A percentile compares a stretch with the other conserved stretches of the same genome.
These are phyloP conservation scores for Pythium oligandrum DNA, from an alignment of 352 stramenopile species.

Conservation along the genomic window DNA sequence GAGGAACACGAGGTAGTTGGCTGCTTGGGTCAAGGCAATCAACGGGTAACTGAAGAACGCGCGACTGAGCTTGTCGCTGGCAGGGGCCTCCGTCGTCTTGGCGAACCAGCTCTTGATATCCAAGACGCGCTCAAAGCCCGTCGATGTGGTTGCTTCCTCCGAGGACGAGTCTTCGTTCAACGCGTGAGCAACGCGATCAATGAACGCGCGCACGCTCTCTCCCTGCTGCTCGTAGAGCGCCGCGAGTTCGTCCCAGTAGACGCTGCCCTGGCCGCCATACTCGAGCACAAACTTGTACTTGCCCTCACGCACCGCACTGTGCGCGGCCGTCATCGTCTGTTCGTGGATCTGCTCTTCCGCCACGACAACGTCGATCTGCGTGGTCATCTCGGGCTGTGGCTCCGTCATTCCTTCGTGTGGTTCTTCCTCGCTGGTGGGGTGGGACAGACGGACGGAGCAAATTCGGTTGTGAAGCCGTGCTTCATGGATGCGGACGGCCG, in stretches of 20 bases:
- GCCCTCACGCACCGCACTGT: constrained; percentile 4
- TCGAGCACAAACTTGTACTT: constrained; percentile 35
- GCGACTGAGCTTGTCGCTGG: constrained; percentile 21
- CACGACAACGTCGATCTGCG: not conserved
- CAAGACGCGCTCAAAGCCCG: constrained; percentile 41
- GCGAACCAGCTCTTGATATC: constrained; percentile 55
- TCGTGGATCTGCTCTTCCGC: constrained; percentile 1
- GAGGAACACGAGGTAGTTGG: constrained; percentile 75
- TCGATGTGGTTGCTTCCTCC: constrained; percentile 30
- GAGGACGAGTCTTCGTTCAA: constrained; percentile 46
- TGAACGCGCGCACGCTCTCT: constrained; percentile 30
- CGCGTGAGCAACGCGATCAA: constrained; percentile 37
- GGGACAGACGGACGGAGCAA: constrained; percentile 3
- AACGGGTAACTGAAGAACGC: constrained; percentile 78
- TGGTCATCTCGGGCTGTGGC: not conserved
- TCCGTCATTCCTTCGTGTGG: not conserved
- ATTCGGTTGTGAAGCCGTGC: constrained; percentile 12
- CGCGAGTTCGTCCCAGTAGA: constrained; percentile 63
- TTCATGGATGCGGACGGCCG: not conserved
- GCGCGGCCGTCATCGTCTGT: constrained; percentile 1
- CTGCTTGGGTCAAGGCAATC: constrained; percentile 66
- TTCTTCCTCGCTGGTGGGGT: constrained; percentile 1
- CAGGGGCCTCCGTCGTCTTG: constrained; percentile 6
- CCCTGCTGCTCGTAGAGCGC: constrained; percentile 36
- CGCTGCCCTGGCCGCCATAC: constrained; percentile 67